phyloP scores from a whole-genome alignment of 129 eudicot genomes.

The Centrapalus pauciflorus region DNA sequence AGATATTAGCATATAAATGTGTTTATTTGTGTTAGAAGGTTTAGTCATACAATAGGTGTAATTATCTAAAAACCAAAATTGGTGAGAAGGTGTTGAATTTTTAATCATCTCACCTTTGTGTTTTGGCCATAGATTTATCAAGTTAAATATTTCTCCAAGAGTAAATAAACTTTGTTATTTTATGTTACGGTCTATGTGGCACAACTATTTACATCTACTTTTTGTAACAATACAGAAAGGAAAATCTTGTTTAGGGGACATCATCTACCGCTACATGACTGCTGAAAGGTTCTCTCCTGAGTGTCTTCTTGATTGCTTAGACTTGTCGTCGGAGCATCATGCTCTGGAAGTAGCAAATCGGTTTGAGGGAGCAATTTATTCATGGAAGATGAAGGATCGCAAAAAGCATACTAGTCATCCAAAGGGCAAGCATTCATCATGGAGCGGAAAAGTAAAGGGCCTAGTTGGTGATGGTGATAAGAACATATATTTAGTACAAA shows the following conservation, averaged over 20 bases:
- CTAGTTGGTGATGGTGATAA: conserved; percentile 61
- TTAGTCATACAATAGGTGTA: no score
- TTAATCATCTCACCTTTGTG: no score
- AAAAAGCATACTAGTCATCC: conserved; percentile 30
- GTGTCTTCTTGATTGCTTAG: conserved; percentile 81
- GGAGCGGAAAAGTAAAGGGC: conserved; percentile 84
- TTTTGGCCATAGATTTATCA: no score
- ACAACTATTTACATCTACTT: neutral
- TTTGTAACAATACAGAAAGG: conserved; percentile 47
- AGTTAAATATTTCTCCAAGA: no score
- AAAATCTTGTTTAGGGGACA: conserved; percentile 81
- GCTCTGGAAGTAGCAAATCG: conserved; percentile 76
- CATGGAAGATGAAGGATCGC: conserved; percentile 68
- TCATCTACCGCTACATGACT: conserved; percentile 75
- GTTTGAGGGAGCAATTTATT: conserved; percentile 79
- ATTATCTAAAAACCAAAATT: no score
- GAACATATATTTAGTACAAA: conserved; percentile 46
- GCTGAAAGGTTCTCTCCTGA: conserved; percentile 80
- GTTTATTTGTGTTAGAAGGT: no score
- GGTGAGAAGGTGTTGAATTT: no score
- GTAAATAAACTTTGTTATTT: no score
- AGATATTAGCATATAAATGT: no score
- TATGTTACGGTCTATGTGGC: neutral
- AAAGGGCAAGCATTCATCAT: conserved; percentile 52
- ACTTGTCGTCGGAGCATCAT: conserved; percentile 79